A percentile compares a stretch with the other conserved stretches of the same genome.
Evolutionary conservation across 805 yeast species (phyloP).

Genomic region (Cyberlindnera japonica): DNA sequence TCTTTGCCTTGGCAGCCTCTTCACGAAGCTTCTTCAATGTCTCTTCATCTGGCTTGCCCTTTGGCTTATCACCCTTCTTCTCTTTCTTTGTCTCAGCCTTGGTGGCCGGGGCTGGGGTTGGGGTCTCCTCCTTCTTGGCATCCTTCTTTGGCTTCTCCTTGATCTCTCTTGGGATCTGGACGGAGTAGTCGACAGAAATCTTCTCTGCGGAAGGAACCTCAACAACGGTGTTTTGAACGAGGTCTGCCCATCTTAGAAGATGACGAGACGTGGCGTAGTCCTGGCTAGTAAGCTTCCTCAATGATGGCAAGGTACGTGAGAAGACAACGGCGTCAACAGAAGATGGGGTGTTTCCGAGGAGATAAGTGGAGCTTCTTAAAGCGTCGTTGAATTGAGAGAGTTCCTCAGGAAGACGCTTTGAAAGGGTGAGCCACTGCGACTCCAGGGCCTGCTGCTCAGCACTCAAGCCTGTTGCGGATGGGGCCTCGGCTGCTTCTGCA

Average conservation of each 20-base stretch:
- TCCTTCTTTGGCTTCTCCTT: slow-evolving; percentile 56
- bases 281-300: slow-evolving; percentile 51
- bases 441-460: slow-evolving; percentile 63
- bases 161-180: slow-evolving; percentile 71
- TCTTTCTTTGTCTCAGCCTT: slow-evolving; percentile 35
- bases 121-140: slow-evolving; percentile 23
- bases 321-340: slow-evolving; percentile 71
- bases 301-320: slow-evolving; percentile 54
- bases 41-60: slow-evolving; percentile 47
- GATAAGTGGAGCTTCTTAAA: slow-evolving; percentile 65
- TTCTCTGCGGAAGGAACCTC: slow-evolving; percentile 52
- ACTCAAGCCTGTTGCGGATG: slow-evolving; percentile 27
- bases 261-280: slow-evolving; percentile 69
- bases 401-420: slow-evolving; percentile 55
- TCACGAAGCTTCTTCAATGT: slow-evolving; percentile 45
- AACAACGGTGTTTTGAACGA: slow-evolving; percentile 66
- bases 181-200: slow-evolving; percentile 52
- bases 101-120: slow-evolving; percentile 26
- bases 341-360: slow-evolving; percentile 64
- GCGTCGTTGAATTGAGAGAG: slow-evolving; percentile 61
- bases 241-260: slow-evolving; percentile 88
- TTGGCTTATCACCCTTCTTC: slow-evolving; percentile 34
- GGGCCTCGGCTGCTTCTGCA: slow-evolving; percentile 17
- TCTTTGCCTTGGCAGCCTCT: slow-evolving; percentile 57
- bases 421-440: slow-evolving; percentile 75